A percentile compares a stretch with the other conserved stretches of the same genome.
These are phyloP conservation scores for Arctium lappa DNA, from an alignment of 129 eudicot species.

Conservation along the genomic window DNA sequence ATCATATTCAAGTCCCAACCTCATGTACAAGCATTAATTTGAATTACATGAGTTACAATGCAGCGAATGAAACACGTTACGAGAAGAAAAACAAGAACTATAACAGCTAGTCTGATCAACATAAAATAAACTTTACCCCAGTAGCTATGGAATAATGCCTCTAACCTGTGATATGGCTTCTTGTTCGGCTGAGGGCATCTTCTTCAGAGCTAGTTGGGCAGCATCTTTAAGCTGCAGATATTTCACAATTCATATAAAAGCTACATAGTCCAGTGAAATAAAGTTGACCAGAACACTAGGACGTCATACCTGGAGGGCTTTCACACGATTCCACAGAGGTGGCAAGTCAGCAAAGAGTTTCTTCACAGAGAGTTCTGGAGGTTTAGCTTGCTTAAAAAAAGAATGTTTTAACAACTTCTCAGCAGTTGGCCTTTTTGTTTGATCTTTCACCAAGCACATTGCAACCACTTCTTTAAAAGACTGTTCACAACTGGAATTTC, in stretches of 20 bases:
- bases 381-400: constrained; percentile 88
- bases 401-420: constrained; percentile 92
- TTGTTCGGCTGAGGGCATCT: constrained; percentile 94
- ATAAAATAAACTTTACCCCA: background rate
- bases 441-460: constrained; percentile 99
- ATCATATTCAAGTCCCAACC: too few relatives aligned
- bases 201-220: constrained; percentile 93
- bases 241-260: background rate
- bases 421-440: constrained; percentile 90
- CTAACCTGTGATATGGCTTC: constrained; percentile 94
- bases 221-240: constrained; percentile 78
- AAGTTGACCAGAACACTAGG: background rate
- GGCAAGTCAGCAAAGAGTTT: constrained; percentile 85
- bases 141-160: constrained; percentile 4
- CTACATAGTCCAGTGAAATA: background rate
- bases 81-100: background rate
- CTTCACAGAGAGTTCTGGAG: constrained; percentile 80
- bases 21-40: background rate
- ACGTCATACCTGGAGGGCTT: constrained; percentile 71
- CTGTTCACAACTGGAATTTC: constrained; percentile 43
- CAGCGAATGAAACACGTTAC: background rate
- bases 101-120: background rate
- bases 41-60: background rate
- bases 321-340: constrained; percentile 92
- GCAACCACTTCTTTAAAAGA: constrained; percentile 98